Conservation (phyloP, 768 basidiomycete genomes). For the Roridomyces roridus region DNA sequence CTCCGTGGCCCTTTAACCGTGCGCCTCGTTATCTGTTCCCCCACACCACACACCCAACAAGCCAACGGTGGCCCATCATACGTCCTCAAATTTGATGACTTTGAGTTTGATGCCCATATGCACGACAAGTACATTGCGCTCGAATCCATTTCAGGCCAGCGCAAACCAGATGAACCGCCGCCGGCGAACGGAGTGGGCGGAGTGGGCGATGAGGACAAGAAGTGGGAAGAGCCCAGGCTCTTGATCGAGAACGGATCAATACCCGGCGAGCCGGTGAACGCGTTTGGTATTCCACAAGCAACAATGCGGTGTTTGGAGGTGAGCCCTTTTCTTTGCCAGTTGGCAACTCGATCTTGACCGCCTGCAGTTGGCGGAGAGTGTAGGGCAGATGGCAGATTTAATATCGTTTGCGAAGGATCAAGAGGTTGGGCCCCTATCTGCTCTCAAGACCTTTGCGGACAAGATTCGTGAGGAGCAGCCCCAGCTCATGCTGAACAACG, state of each 20-base stretch:
- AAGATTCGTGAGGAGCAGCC: slow-evolving; percentile 45
- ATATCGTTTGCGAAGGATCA: slow-evolving; percentile 66
- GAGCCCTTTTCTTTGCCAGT: slow-evolving; percentile 25
- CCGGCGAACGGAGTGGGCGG: slow-evolving; percentile 33
- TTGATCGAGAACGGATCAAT: slow-evolving; percentile 67
- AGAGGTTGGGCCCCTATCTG: slow-evolving; percentile 63
- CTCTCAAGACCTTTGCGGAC: slow-evolving; percentile 45
- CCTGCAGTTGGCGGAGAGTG: slow-evolving; percentile 77
- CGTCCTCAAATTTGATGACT: slow-evolving; percentile 70
- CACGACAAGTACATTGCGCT: slow-evolving; percentile 81
- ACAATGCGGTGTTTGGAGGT: slow-evolving; percentile 91
- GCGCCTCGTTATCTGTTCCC: slow-evolving; percentile 55
- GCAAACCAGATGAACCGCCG: slow-evolving; percentile 43
- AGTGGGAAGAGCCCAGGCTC: slow-evolving; percentile 71
- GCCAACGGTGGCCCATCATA: slow-evolving; percentile 29
- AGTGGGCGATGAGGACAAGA: slow-evolving; percentile 56
- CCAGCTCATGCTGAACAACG: slow-evolving; percentile 28
- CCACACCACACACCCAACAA: slow-evolving; percentile 34
- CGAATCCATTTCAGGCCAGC: slow-evolving; percentile 61
- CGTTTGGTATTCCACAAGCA: slow-evolving; percentile 87
- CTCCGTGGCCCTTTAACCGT: slow-evolving; percentile 77
- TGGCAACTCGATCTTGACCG: slow-evolving; percentile 14
- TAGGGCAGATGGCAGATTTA: slow-evolving; percentile 79
- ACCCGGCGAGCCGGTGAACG: slow-evolving; percentile 85
- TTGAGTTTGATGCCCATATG: slow-evolving; percentile 73